phyloP scores from a whole-genome alignment of 352 stramenopile species.

The Blastocystis sp. region DNA sequence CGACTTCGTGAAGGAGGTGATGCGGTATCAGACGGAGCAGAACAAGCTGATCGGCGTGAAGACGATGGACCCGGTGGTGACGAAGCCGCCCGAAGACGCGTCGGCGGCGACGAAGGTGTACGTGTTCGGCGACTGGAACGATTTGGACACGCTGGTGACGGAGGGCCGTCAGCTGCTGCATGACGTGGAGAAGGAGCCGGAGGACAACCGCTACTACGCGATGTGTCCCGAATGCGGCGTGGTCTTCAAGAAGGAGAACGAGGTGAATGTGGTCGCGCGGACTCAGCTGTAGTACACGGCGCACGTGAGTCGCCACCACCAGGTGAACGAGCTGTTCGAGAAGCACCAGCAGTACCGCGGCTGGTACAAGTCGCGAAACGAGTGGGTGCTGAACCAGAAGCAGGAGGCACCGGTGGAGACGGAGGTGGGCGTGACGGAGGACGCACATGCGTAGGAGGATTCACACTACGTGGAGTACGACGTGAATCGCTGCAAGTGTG shows the following conservation, averaged over 20 bases:
- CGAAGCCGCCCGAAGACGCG: background rate
- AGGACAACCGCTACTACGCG: background rate
- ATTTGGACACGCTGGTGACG: background rate
- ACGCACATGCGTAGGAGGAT: background rate
- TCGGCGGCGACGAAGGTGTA: background rate
- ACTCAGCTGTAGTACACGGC: slow-evolving; percentile 7
- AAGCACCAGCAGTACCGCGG: slow-evolving; percentile 15
- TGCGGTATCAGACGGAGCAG: slow-evolving; percentile 24
- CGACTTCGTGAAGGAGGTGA: slow-evolving; percentile 10
- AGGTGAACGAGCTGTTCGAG: slow-evolving; percentile 7
- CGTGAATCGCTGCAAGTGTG: background rate
- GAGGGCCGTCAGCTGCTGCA: background rate
- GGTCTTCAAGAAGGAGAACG: slow-evolving; percentile 8
- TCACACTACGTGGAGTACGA: background rate
- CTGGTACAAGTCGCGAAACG: background rate
- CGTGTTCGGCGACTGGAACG: slow-evolving; percentile 18
- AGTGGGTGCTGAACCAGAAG: background rate
- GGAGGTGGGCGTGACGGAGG: background rate
- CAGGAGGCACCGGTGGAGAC: background rate
- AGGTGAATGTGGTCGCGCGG: background rate
- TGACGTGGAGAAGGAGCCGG: background rate
- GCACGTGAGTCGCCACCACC: background rate
- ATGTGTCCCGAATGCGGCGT: background rate
- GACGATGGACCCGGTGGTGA: background rate
- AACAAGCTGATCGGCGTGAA: background rate